Evolutionary conservation across 805 yeast genomes (phyloP).

Genomic region (Zygotorulaspora sp.): DNA sequence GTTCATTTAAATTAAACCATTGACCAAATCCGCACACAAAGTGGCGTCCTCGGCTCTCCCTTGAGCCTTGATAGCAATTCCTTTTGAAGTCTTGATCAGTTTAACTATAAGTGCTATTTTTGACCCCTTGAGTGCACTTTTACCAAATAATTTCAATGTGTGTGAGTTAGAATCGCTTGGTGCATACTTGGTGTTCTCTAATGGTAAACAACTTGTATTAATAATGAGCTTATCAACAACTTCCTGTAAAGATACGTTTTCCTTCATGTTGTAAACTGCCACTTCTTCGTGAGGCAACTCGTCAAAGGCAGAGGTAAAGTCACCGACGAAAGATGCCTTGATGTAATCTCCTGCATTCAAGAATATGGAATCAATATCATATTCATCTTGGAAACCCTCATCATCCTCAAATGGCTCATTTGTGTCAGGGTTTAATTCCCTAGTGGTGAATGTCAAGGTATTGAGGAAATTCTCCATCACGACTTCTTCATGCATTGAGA

Average conservation of each 20-base stretch:
- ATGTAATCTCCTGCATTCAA: slow-evolving; percentile 75
- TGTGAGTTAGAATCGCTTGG: slow-evolving; percentile 55
- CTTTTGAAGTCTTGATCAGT: slow-evolving; percentile 48
- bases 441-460: slow-evolving; percentile 66
- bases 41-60: slow-evolving; percentile 51
- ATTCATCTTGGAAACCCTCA: slow-evolving; percentile 90
- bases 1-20: slow-evolving; percentile 23
- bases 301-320: slow-evolving; percentile 70
- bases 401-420: slow-evolving; percentile 61
- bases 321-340: slow-evolving; percentile 69
- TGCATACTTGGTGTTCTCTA: slow-evolving; percentile 68
- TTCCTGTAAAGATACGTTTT: slow-evolving; percentile 46
- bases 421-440: slow-evolving; percentile 73
- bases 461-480: slow-evolving; percentile 54
- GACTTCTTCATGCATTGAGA: slow-evolving; percentile 48
- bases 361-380: slow-evolving; percentile 77
- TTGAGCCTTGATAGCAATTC: slow-evolving; percentile 51
- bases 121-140: slow-evolving; percentile 43
- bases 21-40: slow-evolving; percentile 29
- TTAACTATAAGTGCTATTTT: slow-evolving; percentile 49
- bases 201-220: slow-evolving; percentile 60
- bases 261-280: slow-evolving; percentile 63
- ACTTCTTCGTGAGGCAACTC: slow-evolving; percentile 59
- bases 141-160: slow-evolving; percentile 76
- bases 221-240: slow-evolving; percentile 51